Evolutionary conservation across 345 rosid genomes (phyloP).

Genomic region (Acer negundo): DNA sequence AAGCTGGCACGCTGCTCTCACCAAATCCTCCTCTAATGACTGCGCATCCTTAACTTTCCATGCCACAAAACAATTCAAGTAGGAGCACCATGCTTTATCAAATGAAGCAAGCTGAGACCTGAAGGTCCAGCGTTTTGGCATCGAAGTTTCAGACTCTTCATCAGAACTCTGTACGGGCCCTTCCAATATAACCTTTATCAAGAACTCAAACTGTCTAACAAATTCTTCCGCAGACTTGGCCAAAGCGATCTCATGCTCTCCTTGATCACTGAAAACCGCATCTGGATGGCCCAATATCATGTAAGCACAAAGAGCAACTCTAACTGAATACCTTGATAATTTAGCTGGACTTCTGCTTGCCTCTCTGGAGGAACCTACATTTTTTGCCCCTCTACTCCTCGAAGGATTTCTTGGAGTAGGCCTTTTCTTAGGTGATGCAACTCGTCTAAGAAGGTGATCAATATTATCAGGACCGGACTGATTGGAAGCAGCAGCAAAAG

Average conservation of each 20-base stretch:
- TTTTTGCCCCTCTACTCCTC: constrained; percentile 61
- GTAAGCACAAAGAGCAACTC: constrained; percentile 89
- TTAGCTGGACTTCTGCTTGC: constrained; percentile 42
- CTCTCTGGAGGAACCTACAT: constrained; percentile 38
- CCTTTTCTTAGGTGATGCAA: constrained; percentile 72
- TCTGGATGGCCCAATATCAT: constrained; percentile 98
- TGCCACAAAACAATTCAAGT: constrained; percentile 81
- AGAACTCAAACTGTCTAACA: constrained; percentile 66
- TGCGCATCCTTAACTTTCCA: constrained; percentile 99
- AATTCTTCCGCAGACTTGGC: constrained; percentile 68
- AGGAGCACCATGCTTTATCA: constrained; percentile 88
- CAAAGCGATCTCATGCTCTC: constrained; percentile 80
- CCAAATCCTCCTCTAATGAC: constrained; percentile 83
- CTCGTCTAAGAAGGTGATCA: constrained; percentile 89
- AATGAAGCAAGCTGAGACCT: constrained; percentile 75
- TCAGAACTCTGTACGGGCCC: constrained; percentile 70
- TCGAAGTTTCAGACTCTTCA: constrained; percentile 43
- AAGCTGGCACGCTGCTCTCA: constrained; percentile 97
- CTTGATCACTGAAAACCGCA: constrained; percentile 90
- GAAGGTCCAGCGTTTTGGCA: constrained; percentile 59
- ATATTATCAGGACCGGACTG: constrained; percentile 57
- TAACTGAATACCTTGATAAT: constrained; percentile 77
- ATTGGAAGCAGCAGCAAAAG: constrained; percentile 28
- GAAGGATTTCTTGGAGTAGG: constrained; percentile 37
- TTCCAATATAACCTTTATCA: constrained; percentile 66